Conservation (phyloP, 2,329 filamentous ascomycete species). For the Gyromitra esculenta region DNA sequence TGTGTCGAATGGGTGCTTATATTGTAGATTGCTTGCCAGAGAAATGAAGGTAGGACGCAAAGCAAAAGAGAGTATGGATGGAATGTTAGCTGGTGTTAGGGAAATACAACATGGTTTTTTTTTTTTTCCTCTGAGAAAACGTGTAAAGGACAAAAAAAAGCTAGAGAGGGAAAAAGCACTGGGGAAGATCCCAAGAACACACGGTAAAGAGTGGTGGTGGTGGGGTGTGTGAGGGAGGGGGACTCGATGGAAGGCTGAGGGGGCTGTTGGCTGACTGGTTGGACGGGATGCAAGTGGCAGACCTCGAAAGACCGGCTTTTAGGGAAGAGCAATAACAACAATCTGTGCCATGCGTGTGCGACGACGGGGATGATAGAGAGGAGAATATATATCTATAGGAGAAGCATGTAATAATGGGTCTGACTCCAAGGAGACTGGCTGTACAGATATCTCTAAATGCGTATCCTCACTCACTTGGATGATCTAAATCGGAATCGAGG, state of each 20-base stretch:
- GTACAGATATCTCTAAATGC: slow-evolving; percentile 14
- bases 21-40: slow-evolving; percentile 28
- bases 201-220: slow-evolving; percentile 32
- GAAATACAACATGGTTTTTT: slow-evolving; percentile 48
- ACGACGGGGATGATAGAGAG: slow-evolving; percentile 13
- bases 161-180: slow-evolving; percentile 1
- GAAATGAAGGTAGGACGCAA: slow-evolving; percentile 5
- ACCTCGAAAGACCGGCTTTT: slow-evolving; percentile 32
- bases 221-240: slow-evolving; percentile 18
- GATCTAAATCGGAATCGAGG: slow-evolving; percentile 13
- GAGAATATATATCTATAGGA: slow-evolving; percentile 14
- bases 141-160: slow-evolving; percentile 22
- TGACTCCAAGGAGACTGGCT: slow-evolving; percentile 14
- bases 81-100: slow-evolving; percentile 44
- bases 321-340: slow-evolving; percentile 33
- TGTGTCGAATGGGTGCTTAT: slow-evolving; percentile 1
- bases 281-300: slow-evolving; percentile 7
- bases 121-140: slow-evolving; percentile 18
- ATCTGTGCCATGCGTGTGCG: slow-evolving; percentile 36
- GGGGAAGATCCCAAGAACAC: neutral
- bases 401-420: slow-evolving; percentile 30
- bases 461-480: neutral
- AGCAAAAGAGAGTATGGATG: slow-evolving; percentile 21
- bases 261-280: slow-evolving; percentile 12
- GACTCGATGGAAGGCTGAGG: slow-evolving; percentile 20